Conservation (phyloP, 192 early-diverging fungal genomes). For the Coemansia sp. region DNA sequence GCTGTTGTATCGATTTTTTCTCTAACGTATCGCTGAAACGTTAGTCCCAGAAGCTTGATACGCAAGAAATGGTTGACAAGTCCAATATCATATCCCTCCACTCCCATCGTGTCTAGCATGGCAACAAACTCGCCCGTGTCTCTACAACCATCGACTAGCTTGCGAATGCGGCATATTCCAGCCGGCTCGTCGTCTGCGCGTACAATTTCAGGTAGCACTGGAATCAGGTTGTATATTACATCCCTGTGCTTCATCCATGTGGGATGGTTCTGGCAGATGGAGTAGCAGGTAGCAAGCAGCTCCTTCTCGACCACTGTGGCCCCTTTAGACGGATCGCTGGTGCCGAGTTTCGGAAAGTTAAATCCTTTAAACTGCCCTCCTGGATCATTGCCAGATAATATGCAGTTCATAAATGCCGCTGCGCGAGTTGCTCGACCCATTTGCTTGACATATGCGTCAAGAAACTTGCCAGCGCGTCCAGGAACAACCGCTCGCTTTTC, state of each 20-base stretch:
- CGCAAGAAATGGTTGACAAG: slow-evolving; percentile 47
- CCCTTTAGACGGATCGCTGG: slow-evolving; percentile 13
- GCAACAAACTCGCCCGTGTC: slow-evolving; percentile 16
- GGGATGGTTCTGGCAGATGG: slow-evolving; percentile 7
- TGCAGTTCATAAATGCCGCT: slow-evolving; percentile 29
- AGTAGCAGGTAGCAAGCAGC: slow-evolving; percentile 17
- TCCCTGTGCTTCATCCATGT: slow-evolving; percentile 25
- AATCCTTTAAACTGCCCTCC: slow-evolving; percentile 33
- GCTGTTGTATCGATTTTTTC: slow-evolving; percentile 15
- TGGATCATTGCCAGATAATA: slow-evolving; percentile 37
- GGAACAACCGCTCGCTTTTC: slow-evolving; percentile 10
- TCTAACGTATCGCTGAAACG: slow-evolving; percentile 39
- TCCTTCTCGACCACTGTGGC: slow-evolving; percentile 26
- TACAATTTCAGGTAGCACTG: slow-evolving; percentile 21
- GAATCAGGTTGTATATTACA: slow-evolving; percentile 34
- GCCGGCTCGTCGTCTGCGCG: slow-evolving; percentile 6
- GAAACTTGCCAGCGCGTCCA: slow-evolving; percentile 21
- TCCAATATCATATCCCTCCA: slow-evolving; percentile 35
- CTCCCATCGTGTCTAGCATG: slow-evolving; percentile 11
- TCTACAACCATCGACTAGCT: slow-evolving; percentile 11
- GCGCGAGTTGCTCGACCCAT: slow-evolving; percentile 27
- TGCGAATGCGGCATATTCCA: slow-evolving; percentile 13
- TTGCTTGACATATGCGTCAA: slow-evolving; percentile 7
- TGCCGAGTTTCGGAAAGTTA: slow-evolving; percentile 29
- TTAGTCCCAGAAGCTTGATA: slow-evolving; percentile 37